Conservation (phyloP, 1,139 yeast genomes). For the Sugiyamaella novakii region DNA sequence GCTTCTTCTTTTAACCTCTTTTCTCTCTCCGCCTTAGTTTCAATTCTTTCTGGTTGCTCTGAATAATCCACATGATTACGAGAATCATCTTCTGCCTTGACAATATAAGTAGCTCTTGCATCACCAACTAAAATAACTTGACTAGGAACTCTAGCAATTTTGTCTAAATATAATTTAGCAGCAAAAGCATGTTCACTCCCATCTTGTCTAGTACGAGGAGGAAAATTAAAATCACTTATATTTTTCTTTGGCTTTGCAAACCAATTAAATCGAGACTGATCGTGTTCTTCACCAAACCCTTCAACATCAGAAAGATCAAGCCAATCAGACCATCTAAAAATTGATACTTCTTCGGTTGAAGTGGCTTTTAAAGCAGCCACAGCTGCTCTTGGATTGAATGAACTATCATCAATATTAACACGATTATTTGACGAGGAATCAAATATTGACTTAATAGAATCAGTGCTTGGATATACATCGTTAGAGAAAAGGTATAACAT, state of each 20-base stretch:
- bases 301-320: slow-evolving; percentile 33
- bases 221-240: slow-evolving; percentile 24
- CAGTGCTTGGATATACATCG: slow-evolving; percentile 22
- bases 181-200: slow-evolving; percentile 36
- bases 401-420: neutral
- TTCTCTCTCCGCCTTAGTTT: slow-evolving; percentile 2
- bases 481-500: slow-evolving; percentile 30
- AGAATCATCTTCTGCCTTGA: slow-evolving; percentile 14
- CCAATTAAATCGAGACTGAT: slow-evolving; percentile 12
- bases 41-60: slow-evolving; percentile 24
- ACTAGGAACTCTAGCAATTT: slow-evolving; percentile 33
- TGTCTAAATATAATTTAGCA: slow-evolving; percentile 36
- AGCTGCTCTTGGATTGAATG: slow-evolving; percentile 13
- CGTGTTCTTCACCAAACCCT: slow-evolving; percentile 20
- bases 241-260: slow-evolving; percentile 20
- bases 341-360: slow-evolving; percentile 1
- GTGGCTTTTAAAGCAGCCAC: slow-evolving; percentile 5
- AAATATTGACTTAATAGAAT: slow-evolving; percentile 11
- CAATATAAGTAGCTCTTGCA: slow-evolving; percentile 20
- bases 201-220: slow-evolving; percentile 25
- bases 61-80: slow-evolving; percentile 18
- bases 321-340: slow-evolving; percentile 38
- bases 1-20: slow-evolving; percentile 15
- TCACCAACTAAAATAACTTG: slow-evolving; percentile 34
- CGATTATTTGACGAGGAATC: neutral